These are phyloP conservation scores for Mortierella sp. DNA, from an alignment of 371 early-diverging fungal species.

Conservation along the genomic window DNA sequence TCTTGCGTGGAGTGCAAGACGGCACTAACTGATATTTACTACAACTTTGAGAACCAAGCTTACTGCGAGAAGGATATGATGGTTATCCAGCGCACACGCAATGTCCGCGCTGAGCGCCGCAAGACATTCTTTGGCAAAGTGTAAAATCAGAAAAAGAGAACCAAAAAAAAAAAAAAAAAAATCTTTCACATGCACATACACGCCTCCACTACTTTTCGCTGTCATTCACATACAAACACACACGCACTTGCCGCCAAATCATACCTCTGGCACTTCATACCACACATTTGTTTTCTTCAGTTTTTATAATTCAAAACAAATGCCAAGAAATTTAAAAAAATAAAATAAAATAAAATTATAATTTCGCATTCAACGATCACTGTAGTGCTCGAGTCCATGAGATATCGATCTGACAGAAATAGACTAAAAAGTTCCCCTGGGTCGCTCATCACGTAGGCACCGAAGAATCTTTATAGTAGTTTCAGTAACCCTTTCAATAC, in stretches of 20 bases:
- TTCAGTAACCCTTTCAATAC: too few relatives aligned
- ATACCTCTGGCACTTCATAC: conserved; percentile 1
- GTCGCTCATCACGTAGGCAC: too few relatives aligned
- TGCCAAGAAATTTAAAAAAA: neutral
- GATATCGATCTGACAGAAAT: too few relatives aligned
- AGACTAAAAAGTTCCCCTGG: too few relatives aligned
- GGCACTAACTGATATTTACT: conserved; percentile 84
- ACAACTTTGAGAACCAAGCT: conserved; percentile 78
- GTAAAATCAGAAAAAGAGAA: conserved; percentile 11
- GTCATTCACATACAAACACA: neutral
- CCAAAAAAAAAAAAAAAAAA: neutral
- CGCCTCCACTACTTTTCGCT: neutral
- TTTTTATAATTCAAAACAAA: neutral
- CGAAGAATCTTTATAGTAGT: too few relatives aligned
- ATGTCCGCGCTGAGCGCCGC: conserved; percentile 77
- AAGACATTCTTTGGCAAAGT: conserved; percentile 64
- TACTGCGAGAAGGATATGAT: conserved; percentile 86
- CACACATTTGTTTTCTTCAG: neutral
- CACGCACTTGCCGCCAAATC: neutral
- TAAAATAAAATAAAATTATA: neutral
- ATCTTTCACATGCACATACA: neutral
- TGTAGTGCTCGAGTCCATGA: too few relatives aligned
- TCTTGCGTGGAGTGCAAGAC: conserved; percentile 68
- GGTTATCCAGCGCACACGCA: conserved; percentile 72
- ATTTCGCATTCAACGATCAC: too few relatives aligned